Percentiles rank a stretch among this genome's conserved stretches.
Evolutionary conservation across 106 monocot species (phyloP).

Genomic region (Acorus calamus): DNA sequence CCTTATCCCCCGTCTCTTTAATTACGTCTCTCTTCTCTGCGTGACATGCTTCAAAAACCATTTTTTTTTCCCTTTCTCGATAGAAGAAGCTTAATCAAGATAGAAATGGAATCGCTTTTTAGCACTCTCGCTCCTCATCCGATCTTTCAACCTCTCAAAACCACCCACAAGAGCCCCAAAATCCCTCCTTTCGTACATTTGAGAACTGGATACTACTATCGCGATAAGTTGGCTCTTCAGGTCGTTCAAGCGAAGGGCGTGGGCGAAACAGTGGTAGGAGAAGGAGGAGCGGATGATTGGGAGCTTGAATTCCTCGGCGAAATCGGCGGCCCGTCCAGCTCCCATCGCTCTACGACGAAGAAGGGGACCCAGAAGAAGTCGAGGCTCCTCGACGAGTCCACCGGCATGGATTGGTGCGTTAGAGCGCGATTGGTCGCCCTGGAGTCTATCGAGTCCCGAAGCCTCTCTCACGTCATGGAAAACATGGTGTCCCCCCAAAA

Average conservation of each 20-base stretch:
- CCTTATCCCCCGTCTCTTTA: too few relatives aligned
- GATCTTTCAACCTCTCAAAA: constrained; percentile 15
- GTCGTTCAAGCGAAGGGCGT: constrained; percentile 11
- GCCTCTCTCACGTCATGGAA: constrained; percentile 40
- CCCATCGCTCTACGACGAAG: constrained; percentile 2
- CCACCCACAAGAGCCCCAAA: constrained; percentile 5
- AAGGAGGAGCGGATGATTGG: constrained; percentile 35
- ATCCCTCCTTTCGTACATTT: constrained; percentile 1
- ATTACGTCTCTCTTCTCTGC: too few relatives aligned
- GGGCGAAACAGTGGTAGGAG: constrained; percentile 3
- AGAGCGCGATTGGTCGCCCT: constrained; percentile 63
- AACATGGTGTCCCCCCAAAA: constrained; percentile 57
- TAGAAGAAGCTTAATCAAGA: too few relatives aligned
- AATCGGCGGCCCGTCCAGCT: constrained; percentile 2
- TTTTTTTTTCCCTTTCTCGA: too few relatives aligned
- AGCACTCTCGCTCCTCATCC: constrained; percentile 13
- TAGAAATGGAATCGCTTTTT: constrained; percentile 33
- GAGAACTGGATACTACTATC: constrained; percentile 7
- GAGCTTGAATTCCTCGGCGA: constrained; percentile 65
- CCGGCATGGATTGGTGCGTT: constrained; percentile 93
- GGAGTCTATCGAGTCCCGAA: constrained; percentile 59
- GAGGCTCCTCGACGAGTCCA: constrained; percentile 43
- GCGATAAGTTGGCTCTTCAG: constrained; percentile 8
- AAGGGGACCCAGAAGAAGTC: constrained; percentile 39
- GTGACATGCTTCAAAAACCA: too few relatives aligned